phyloP scores from a whole-genome alignment of 1,284 basidiomycete species.

The Malassezia psittaci region DNA sequence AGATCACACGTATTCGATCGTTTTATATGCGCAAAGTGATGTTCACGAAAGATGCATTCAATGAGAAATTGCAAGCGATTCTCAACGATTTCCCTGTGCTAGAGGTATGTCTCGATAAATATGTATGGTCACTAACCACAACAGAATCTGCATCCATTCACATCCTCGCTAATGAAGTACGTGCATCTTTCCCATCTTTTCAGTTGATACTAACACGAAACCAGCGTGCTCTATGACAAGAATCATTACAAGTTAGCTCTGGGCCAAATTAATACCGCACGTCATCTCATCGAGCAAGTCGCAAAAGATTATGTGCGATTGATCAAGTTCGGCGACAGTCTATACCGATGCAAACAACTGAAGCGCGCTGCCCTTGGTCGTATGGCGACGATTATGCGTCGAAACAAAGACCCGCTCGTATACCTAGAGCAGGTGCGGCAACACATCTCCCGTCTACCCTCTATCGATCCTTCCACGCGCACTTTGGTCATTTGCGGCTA shows the following conservation, averaged over 20 bases:
- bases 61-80: conserved; percentile 89
- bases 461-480: conserved; percentile 43
- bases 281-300: conserved; percentile 46
- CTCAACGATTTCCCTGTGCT: conserved; percentile 92
- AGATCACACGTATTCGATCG: conserved; percentile 79
- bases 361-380: conserved; percentile 46
- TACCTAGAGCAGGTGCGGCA: conserved; percentile 48
- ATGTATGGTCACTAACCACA: background rate
- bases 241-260: conserved; percentile 48
- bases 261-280: conserved; percentile 46
- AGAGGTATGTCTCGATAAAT: conserved; percentile 56
- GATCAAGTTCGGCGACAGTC: conserved; percentile 47
- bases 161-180: conserved; percentile 43
- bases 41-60: conserved; percentile 94
- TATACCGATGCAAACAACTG: conserved; percentile 48
- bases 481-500: conserved; percentile 46
- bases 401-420: conserved; percentile 46
- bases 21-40: conserved; percentile 99
- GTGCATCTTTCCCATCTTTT: background rate
- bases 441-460: conserved; percentile 47
- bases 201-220: background rate
- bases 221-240: conserved; percentile 45
- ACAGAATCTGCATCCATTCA: conserved; percentile 44
- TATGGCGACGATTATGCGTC: conserved; percentile 48
- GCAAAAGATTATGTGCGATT: conserved; percentile 47